Evolutionary conservation across 2,329 filamentous ascomycete species (phyloP), one percentile per base, ranked within the genome.

Genomic region (Aspergillus fijiensis): DNA sequence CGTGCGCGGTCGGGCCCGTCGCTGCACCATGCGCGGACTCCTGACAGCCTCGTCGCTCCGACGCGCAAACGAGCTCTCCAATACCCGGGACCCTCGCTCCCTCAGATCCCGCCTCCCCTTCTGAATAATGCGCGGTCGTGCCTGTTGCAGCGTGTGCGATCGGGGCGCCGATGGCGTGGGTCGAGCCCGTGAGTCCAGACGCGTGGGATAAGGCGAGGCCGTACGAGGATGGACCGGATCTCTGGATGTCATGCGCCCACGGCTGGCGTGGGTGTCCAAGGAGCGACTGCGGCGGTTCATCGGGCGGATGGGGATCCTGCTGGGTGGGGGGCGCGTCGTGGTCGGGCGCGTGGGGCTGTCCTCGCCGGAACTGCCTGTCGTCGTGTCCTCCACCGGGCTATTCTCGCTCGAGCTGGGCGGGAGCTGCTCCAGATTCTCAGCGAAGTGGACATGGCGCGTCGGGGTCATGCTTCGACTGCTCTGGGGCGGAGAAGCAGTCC

Each of bases 401-500:
- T 16, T 31, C n/a, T 55, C 42, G 19, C 27, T 31, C 42, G 39
- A 48, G 7, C 39, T 45, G 7, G 31, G 27, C 9, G 42, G 27
- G 12, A 48, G 5, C 4, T 55, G 27, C 11, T 49, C 53, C 39
- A 55, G 42, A 5, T 21, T 48, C 25, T 55, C 53, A 7, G 53
- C 29, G 45, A 55, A 55, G n/a, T 48, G 53, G 3, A 55, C 53
- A 10, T 55, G 53, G 10, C 53, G 53, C 4, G 51, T 10, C 6
- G 29, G 51, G 19, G 14, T 42, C 4, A 45, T 45, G 39, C 39
- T 45, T 5, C 16, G 39, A 19, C 39, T 16, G 2, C 39, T 16
- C 14, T 16, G 14, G 6, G 1, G 39, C 12, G 39, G 39, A 5
- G 39, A n/a, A 5, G 6, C 6, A 16, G 51, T 45, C 29, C 27